phyloP scores from a whole-genome alignment of 345 rosid genomes.

The Rhodamnia rubescens region DNA sequence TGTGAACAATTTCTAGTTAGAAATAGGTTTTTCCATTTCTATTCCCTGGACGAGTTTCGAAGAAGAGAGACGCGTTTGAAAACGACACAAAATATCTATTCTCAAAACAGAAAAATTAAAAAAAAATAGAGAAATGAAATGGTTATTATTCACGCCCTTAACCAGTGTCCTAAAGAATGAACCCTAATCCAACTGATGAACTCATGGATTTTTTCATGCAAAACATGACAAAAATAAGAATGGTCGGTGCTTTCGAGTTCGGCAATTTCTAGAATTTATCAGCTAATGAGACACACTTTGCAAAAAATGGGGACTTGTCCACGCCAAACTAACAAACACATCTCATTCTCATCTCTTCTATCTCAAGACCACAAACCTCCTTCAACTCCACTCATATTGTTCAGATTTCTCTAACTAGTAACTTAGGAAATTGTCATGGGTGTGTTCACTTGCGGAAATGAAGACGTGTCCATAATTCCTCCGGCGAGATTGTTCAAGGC shows the following conservation, averaged over 20 bases:
- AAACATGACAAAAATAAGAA: neutral
- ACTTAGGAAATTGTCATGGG: constrained; percentile 2
- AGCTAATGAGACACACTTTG: neutral
- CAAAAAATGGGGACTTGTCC: neutral
- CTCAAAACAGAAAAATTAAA: too few species aligned
- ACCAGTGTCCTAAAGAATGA: neutral
- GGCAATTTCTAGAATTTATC: neutral
- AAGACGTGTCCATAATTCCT: constrained; percentile 11
- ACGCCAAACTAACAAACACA: neutral
- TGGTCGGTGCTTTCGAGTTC: neutral
- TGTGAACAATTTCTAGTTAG: too few species aligned
- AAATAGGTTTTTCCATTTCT: too few species aligned
- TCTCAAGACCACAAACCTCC: neutral
- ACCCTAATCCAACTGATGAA: neutral
- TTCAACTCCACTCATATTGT: neutral
- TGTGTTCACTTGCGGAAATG: constrained; percentile 4
- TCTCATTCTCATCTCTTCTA: neutral
- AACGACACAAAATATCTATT: too few species aligned
- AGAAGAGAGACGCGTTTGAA: too few species aligned
- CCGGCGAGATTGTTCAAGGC: constrained; percentile 19
- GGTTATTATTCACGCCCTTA: too few species aligned
- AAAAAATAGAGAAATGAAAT: too few species aligned
- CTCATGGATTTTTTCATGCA: neutral
- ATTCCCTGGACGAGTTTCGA: too few species aligned
- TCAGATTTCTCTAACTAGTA: neutral